Conservation (phyloP, 73 alveolate species). For the Stentor roeselii region DNA sequence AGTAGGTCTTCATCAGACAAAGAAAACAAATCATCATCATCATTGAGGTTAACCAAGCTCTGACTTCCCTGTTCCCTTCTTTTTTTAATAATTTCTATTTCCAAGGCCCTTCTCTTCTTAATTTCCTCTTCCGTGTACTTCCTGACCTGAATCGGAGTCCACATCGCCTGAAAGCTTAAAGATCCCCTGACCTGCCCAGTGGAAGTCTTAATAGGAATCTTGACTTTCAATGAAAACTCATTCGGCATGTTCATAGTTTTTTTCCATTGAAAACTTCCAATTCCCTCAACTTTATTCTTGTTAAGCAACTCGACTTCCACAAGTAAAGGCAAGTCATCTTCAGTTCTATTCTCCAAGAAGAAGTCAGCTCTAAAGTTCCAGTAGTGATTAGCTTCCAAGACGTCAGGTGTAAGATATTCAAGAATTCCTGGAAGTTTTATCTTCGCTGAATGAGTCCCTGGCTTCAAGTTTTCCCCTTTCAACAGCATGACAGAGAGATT, state of each 20-base stretch:
- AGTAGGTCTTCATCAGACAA: background rate
- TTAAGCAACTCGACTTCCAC: background rate
- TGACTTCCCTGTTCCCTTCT: background rate
- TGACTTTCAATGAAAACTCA: background rate
- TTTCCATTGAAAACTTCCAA: background rate
- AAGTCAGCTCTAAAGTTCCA: conserved; percentile 2
- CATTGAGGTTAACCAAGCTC: too few species aligned
- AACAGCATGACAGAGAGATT: background rate
- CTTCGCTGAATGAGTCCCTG: background rate
- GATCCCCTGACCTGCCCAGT: background rate
- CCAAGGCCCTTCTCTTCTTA: background rate
- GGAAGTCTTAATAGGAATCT: background rate
- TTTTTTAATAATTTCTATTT: too few species aligned
- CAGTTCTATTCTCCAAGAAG: background rate
- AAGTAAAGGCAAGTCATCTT: background rate
- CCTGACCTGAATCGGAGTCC: background rate
- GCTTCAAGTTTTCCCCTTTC: background rate
- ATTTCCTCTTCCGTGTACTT: background rate
- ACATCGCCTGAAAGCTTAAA: background rate
- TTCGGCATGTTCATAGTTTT: background rate
- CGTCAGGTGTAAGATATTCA: background rate
- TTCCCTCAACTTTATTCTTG: background rate
- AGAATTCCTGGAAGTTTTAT: background rate
- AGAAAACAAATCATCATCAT: background rate
- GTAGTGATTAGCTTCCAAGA: background rate